Base-by-base conservation (phyloP, 768 basidiomycete species). In the Tulasnella sp. region DNA sequence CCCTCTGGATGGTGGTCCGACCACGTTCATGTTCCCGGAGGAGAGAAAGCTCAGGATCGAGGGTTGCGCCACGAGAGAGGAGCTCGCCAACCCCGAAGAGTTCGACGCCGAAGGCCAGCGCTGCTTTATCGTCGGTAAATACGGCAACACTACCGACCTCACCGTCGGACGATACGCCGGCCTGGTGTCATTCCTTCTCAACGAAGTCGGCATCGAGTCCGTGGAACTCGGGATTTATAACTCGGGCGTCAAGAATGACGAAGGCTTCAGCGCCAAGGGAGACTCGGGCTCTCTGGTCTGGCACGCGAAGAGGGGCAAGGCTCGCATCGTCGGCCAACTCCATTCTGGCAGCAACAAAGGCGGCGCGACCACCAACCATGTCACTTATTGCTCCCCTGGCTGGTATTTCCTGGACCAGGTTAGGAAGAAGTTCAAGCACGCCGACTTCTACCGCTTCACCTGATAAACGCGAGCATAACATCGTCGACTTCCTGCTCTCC, bases 221-320 rank as follows among this genome's bases (percentile, higher is more conserved):
- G 57, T 23, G 21, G 59, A 57, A 54, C 56, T 66, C 2, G 69
- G 23, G 29, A 65, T 70, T 41, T 69, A 70, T 60, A 67, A 67
- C 60, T 12, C n/a, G n/a, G n/a, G 60, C 43, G 31, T 56, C 49
- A 65, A 63, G 62, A 31, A 25, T 35, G 12, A n/a, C 29, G 63
- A 59, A 34, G 52, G 39, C 36, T 70, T 69, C 65, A 66, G 66
- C 6, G 64, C 58, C 19, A 67, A 67, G 25, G 70, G 67, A 56
- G 70, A 70, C 61, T 70, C 69, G 1, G 68, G 69, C 39, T 59
- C 69, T 29, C 68, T 69, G 12, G 53, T 70, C 48, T 63, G 37
- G 51, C 43, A 64, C 46, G n/a, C n/a, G n/a, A n/a, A n/a, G n/a
- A n/a, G n/a, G n/a, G 66, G 65, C 4, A 37, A 57, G 11, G 68